Base-by-base conservation (phyloP, 2,329 filamentous ascomycete species). In the Fusarium stilboides region DNA sequence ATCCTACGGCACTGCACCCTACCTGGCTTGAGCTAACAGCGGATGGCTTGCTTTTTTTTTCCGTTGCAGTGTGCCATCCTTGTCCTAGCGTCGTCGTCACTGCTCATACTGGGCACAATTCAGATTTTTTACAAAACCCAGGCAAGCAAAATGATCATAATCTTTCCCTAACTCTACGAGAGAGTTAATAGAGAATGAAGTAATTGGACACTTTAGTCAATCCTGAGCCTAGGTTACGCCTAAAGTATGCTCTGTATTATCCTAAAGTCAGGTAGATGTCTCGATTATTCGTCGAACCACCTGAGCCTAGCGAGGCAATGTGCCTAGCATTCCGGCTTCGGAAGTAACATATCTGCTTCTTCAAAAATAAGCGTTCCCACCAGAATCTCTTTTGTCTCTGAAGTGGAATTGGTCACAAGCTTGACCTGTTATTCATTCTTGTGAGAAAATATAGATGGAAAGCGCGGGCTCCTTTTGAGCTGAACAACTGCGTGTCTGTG, bases 1-100 rank as follows among this genome's bases (percentile, higher is more conserved):
- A 45, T 52, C 57, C 20, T 28, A 24, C 46, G 42, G 36, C 15
- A 44, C 22, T 31, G 9, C 31, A 46, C 47, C 66, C 62, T 68
- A 8, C 20, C 39, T 36, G 45, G 44, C 43, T n/a, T 40, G 40
- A 57, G 54, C 57, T 62, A 54, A 56, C 54, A 58, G 50, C 52
- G 57, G 65, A 62, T 56, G 45, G 51, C 50, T 72, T 71, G 56
- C 53, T 61, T 70, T 66, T 64, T 56, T 12, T 26, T 36, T 39
- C 49, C 50, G 57, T 62, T 45, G 39, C 31, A 52, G 57, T 52
- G 33, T 58, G 59, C 59, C 42, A 55, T 52, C 45, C 42, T 40
- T 34, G 53, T 28, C 26, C 28, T 53, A 68, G 68, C 22, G 51
- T 20, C 13, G 36, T 46, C 20, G 19, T 40, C 45, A 53, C 24